Percentiles rank a stretch among this genome's conserved stretches.
These are phyloP conservation scores for Pleurozium schreberi DNA, from an alignment of 225 moss, liverwort and hornwort genomes.

Conservation along the genomic window DNA sequence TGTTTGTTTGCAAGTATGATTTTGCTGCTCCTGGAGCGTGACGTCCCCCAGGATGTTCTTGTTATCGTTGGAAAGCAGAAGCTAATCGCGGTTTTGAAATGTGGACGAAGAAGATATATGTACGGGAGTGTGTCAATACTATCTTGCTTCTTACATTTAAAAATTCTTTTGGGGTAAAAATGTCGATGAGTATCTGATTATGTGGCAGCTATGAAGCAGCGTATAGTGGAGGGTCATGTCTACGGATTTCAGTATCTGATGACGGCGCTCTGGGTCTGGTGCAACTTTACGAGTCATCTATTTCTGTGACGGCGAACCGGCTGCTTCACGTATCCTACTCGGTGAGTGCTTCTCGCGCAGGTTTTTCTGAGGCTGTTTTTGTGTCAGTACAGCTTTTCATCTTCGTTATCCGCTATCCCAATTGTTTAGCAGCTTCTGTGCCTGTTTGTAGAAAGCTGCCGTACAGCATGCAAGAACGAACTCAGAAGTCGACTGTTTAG, in stretches of 20 bases:
- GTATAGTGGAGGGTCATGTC: constrained; percentile 69
- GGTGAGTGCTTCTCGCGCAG: background rate
- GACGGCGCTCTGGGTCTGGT: constrained; percentile 14
- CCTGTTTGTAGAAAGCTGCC: background rate
- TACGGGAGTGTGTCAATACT: background rate
- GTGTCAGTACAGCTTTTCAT: background rate
- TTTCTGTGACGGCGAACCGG: background rate
- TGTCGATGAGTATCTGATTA: background rate
- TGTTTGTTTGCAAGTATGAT: background rate
- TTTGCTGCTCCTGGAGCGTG: background rate
- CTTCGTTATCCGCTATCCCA: background rate
- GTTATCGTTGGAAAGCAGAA: background rate
- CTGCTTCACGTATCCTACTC: constrained; percentile 21
- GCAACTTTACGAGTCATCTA: constrained; percentile 19
- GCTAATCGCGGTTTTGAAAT: background rate
- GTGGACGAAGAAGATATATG: background rate
- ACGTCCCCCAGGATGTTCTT: background rate
- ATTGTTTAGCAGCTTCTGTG: background rate
- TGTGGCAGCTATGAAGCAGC: constrained; percentile 45
- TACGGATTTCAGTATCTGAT: constrained; percentile 18
- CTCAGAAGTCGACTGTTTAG: background rate
- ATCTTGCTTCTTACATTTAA: background rate
- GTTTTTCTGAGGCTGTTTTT: background rate
- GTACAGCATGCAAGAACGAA: background rate
- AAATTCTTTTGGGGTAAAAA: background rate